Evolutionary conservation across 2,329 filamentous ascomycete genomes (phyloP), one percentile per base, ranked within the genome.

Genomic region (Juglanconis juglandina): DNA sequence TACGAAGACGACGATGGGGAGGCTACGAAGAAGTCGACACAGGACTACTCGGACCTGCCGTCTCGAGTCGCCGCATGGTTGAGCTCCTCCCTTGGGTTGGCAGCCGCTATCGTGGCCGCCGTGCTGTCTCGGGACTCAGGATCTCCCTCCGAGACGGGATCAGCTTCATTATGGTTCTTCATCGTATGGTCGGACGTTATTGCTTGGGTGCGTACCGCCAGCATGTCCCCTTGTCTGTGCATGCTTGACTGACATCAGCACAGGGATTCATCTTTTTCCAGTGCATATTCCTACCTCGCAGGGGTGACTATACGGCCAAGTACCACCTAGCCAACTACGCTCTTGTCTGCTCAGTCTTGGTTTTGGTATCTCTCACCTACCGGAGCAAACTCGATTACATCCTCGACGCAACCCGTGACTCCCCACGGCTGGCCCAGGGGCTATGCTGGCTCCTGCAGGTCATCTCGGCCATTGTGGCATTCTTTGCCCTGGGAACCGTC

Each of bases 1-100:
- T 75, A 71, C 54, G 65, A 71, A 60, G 72, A 71, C 53, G 30
- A 51, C 7, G 72, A 75, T 55, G 72, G 72, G 17, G 63, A 68
- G 53, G 70, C 72, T 17, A 74, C 71, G 13, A 68, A 70, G 50
- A 66, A 70, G 46, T 74, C 72, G 14, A 67, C 70, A 11, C 68
- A 66, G 11, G 66, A 67, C 24, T 75, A 69, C 47, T 68, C 69
- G 0, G 70, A 73, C 59, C 58, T 65, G 1, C 60, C 63, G 33
- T 67, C 72, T 14, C 67, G 71, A 8, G 49, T 68, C 35, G 64
- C 61, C 8, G 65, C 67, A 5, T 69, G 67, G 63, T 37, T 69
- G 44, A 68, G 66, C 48, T 34, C 69, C 5, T 7, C 66, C 7
- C 48, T 68, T 17, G 71, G 71, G 14, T 47, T 72, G 24, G 69